A percentile compares a stretch with the other conserved stretches of the same genome.
These are phyloP conservation scores for Trematosphaeria pertusa DNA, from an alignment of 2,329 filamentous ascomycete genomes.

Conservation along the genomic window DNA sequence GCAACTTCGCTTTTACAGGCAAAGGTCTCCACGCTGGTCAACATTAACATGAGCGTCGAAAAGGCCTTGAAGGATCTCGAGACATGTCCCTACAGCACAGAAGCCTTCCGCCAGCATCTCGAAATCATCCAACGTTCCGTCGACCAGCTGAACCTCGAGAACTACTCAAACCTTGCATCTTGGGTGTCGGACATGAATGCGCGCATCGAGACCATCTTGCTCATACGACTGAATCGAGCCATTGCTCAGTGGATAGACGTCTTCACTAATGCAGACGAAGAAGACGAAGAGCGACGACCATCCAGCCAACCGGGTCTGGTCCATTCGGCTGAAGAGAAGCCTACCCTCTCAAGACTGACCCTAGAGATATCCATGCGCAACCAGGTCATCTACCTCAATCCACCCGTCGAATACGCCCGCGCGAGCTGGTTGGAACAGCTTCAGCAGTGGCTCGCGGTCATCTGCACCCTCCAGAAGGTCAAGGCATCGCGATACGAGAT, in stretches of 20 bases:
- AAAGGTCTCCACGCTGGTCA: constrained; percentile 80
- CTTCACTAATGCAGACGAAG: constrained; percentile 65
- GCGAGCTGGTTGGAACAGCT: constrained; percentile 94
- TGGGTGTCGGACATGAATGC: constrained; percentile 91
- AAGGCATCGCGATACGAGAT: constrained; percentile 96
- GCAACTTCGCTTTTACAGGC: constrained; percentile 86
- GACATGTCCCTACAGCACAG: constrained; percentile 80
- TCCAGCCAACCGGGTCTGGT: constrained; percentile 51
- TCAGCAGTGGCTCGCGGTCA: constrained; percentile 89
- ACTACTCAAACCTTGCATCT: constrained; percentile 88
- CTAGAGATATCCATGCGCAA: constrained; percentile 98
- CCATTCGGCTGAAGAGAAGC: constrained; percentile 53
- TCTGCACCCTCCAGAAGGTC: constrained; percentile 92
- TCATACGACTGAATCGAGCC: constrained; percentile 82
- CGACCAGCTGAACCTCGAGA: constrained; percentile 94
- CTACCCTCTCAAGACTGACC: constrained; percentile 74
- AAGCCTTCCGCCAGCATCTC: constrained; percentile 80
- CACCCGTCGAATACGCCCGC: constrained; percentile 87
- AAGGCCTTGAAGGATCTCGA: constrained; percentile 84
- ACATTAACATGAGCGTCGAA: constrained; percentile 81
- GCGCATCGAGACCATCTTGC: constrained; percentile 80
- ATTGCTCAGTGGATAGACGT: constrained; percentile 86
- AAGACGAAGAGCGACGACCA: constrained; percentile 34
- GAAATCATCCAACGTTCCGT: constrained; percentile 90
- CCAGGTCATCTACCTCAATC: constrained; percentile 95